Evolutionary conservation across 768 basidiomycete species (phyloP), one percentile per base, ranked within the genome.

Genomic region (Astraeus odoratus): DNA sequence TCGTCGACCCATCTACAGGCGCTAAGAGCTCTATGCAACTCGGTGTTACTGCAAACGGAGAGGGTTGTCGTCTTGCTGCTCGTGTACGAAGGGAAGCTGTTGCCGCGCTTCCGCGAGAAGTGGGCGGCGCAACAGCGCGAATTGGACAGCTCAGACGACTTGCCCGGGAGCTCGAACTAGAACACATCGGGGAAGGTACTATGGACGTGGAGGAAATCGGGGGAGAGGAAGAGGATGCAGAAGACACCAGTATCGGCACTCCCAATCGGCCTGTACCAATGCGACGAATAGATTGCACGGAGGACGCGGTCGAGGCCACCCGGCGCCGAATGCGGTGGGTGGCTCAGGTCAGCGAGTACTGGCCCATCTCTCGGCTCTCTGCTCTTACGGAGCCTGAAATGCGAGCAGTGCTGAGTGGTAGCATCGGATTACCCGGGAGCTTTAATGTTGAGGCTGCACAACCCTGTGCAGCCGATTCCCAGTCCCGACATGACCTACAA

Each of bases 261-360:
- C 86, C 85, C 16, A 87, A 88, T 51, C 60, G 66, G n/a, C 86
- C 84, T 1, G 81, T 87, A 2, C 74, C 80, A 0, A 69, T 76
- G 38, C 68, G 80, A 31, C 51, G 52, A 9, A 6, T 16, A 2
- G 62, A 53, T 34, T 42, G 43, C 2, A 55, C 61, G 23, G 71
- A 73, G 60, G 71, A 64, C 3, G 62, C 54, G 7, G 34, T 51
- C 1, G 83, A 85, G 51, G 67, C 60, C 20, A 67, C 75, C 42
- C 71, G 66, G 46, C 73, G 92, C 25, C 72, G 86, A 13, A 88
- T 96, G 78, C 80, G 84, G 62, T 97, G 92, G 90, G 83, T 96
- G 3, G 83, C 91, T 0, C 95, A 97, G 60, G 78, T 98, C 54
- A 94, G 91, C 72, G 94, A 97, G 61, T 97, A 96, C 61, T 97